Evolutionary conservation across 768 basidiomycete species (phyloP).

Genomic region (Suillus variegatus): DNA sequence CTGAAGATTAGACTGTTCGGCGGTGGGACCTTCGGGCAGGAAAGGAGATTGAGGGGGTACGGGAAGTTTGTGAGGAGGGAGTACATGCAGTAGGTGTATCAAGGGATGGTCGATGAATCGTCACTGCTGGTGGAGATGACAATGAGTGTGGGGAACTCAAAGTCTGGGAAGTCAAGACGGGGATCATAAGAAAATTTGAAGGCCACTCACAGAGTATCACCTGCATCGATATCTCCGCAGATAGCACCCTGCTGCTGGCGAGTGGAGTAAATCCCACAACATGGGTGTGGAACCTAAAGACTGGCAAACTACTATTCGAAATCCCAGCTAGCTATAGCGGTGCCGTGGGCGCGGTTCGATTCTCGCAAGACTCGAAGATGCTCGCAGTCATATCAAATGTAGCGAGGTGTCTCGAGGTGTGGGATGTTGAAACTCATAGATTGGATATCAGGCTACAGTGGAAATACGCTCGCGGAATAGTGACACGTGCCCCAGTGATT

Average conservation of each 20-base stretch:
- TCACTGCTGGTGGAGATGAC: neutral
- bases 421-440: neutral
- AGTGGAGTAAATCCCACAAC: slow-evolving; percentile 5
- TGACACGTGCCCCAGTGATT: neutral
- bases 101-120: neutral
- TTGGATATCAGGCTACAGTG: neutral
- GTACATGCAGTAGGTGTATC: neutral
- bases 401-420: neutral
- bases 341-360: neutral
- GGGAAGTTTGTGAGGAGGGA: neutral
- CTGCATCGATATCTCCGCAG: slow-evolving; percentile 9
- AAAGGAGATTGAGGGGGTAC: neutral
- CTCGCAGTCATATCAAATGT: neutral
- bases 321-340: neutral
- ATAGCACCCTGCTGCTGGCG: slow-evolving; percentile 6
- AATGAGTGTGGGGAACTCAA: neutral
- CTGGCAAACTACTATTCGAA: neutral
- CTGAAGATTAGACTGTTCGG: neutral
- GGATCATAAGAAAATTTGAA: neutral
- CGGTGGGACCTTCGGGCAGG: neutral
- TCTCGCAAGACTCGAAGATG: neutral
- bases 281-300: slow-evolving; percentile 2
- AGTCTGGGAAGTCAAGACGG: neutral
- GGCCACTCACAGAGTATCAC: neutral
- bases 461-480: neutral